A percentile compares a stretch with the other conserved stretches of the same genome.
Evolutionary conservation across 768 basidiomycete genomes (phyloP).

Genomic region (Mycena rebaudengoi): DNA sequence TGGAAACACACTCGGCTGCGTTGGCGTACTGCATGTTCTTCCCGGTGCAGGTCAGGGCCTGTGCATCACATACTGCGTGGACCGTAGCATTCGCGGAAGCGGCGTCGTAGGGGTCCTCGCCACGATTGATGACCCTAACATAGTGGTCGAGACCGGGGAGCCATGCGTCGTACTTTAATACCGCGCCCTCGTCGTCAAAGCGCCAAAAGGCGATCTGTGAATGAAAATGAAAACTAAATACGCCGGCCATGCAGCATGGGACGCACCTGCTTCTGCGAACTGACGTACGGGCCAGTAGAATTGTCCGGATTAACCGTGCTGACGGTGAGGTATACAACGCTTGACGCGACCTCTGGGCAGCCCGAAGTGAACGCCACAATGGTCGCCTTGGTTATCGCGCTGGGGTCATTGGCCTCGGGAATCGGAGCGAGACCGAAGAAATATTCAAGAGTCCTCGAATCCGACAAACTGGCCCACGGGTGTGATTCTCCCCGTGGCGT

Average conservation of each 20-base stretch:
- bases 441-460: constrained; percentile 9
- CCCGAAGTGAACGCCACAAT: constrained; percentile 4
- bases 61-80: not conserved
- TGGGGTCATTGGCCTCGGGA: not conserved
- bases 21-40: not conserved
- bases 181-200: not conserved
- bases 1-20: not conserved
- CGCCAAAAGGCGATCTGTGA: constrained; percentile 6
- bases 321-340: constrained; percentile 8
- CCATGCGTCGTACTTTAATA: not conserved
- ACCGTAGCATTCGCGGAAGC: not conserved
- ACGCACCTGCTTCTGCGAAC: not conserved
- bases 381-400: not conserved
- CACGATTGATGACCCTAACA: not conserved
- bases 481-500: not conserved
- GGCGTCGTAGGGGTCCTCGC: not conserved
- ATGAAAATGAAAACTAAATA: not conserved
- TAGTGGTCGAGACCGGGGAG: not conserved
- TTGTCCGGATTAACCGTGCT: constrained; percentile 4
- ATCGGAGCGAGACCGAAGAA: constrained; percentile 8
- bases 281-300: constrained; percentile 1
- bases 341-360: constrained; percentile 10
- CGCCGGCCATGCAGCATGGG: not conserved
- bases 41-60: not conserved
- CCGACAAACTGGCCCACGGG: constrained; percentile 5